phyloP scores from a whole-genome alignment of 202 grass and related monocot genomes.

The Bolboschoenoplectus hybrid region DNA sequence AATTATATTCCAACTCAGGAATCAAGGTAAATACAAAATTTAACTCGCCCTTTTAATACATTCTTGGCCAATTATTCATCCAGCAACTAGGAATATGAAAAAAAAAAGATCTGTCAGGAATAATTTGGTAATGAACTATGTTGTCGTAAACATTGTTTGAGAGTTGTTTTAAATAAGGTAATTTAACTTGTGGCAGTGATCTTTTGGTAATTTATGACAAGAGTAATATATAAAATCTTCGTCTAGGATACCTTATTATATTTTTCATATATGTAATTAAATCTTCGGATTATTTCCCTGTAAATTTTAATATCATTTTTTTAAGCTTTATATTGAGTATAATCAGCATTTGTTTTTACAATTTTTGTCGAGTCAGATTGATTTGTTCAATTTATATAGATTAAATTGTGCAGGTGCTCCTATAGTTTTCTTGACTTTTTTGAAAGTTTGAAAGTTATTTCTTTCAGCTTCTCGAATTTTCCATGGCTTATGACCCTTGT shows the following conservation, averaged over 20 bases:
- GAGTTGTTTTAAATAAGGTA: neutral
- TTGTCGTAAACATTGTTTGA: slow-evolving; percentile 5
- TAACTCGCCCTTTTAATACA: neutral
- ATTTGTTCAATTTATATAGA: neutral
- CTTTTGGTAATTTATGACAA: neutral
- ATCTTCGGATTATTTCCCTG: neutral
- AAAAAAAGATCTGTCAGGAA: neutral
- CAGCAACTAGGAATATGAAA: neutral
- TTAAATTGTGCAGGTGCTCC: neutral
- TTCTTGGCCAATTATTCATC: neutral
- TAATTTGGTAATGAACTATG: neutral
- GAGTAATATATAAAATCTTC: slow-evolving; percentile 15
- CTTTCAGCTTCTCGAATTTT: neutral
- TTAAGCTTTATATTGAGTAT: slow-evolving; percentile 5
- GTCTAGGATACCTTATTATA: neutral
- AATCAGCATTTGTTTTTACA: neutral
- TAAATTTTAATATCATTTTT: neutral
- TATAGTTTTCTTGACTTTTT: neutral
- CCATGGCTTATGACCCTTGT: slow-evolving; percentile 8
- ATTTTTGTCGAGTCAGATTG: neutral
- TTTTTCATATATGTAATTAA: neutral
- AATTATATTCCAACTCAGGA: slow-evolving; percentile 65
- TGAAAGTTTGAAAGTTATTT: neutral
- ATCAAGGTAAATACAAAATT: slow-evolving; percentile 56
- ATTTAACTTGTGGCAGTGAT: neutral